These are phyloP conservation scores for Amaranthus tricolor DNA, from an alignment of 179 eudicot species.

Conservation along the genomic window DNA sequence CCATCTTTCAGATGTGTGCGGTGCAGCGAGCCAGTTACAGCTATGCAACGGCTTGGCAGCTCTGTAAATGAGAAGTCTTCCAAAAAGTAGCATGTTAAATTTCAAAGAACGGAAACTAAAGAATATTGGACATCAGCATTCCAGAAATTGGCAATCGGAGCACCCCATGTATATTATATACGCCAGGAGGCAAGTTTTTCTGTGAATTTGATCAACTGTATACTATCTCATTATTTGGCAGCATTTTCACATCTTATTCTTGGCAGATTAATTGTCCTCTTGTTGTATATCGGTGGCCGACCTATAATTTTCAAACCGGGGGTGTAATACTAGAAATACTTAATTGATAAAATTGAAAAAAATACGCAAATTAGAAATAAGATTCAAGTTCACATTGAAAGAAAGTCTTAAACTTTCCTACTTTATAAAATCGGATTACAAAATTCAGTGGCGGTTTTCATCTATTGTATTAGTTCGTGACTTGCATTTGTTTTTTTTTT, in stretches of 20 bases:
- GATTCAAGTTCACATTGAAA: too few species aligned
- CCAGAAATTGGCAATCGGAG: conserved; percentile 4
- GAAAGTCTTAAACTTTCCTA: too few species aligned
- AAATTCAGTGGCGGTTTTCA: not conserved
- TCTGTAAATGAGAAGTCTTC: conserved; percentile 20
- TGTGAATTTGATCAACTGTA: conserved; percentile 4
- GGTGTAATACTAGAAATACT: too few species aligned
- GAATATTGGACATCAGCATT: not conserved
- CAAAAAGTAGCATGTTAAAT: not conserved
- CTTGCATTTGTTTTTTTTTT: too few species aligned
- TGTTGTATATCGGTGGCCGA: too few species aligned
- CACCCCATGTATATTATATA: not conserved
- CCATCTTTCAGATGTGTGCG: conserved; percentile 70
- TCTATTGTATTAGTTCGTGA: not conserved
- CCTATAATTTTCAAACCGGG: too few species aligned
- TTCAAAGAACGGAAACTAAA: not conserved
- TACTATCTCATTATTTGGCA: conserved; percentile 30
- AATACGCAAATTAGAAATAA: too few species aligned
- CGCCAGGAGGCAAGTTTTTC: conserved; percentile 15
- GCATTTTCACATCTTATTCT: not conserved
- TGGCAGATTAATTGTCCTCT: too few species aligned
- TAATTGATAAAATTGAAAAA: too few species aligned
- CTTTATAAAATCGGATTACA: too few species aligned
- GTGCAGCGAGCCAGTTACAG: conserved; percentile 78
- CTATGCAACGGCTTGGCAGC: conserved; percentile 71